Conservation (phyloP, 441 rosid genomes). For the Theobroma grandiflorum region DNA sequence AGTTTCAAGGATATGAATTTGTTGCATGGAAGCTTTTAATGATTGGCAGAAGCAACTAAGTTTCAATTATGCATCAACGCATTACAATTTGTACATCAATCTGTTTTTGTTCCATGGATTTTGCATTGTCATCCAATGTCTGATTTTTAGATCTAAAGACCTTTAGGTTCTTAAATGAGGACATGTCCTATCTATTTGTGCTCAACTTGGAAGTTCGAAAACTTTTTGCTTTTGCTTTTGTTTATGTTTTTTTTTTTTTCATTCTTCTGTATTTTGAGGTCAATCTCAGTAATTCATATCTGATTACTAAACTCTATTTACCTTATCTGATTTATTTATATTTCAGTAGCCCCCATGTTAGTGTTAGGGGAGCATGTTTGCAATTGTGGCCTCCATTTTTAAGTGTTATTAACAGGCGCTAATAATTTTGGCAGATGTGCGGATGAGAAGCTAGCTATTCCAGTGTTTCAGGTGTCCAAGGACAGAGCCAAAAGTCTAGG, state of each 20-base stretch:
- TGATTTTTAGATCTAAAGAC: background rate
- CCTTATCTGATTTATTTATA: background rate
- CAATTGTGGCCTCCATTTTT: background rate
- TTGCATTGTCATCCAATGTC: background rate
- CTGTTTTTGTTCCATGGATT: background rate
- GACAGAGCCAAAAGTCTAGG: slow-evolving; percentile 70
- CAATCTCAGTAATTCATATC: background rate
- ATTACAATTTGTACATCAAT: background rate
- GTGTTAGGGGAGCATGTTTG: background rate
- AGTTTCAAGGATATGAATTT: background rate
- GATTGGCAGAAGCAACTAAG: background rate
- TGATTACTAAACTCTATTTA: background rate
- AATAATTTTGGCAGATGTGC: slow-evolving; percentile 50
- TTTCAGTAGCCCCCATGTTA: background rate
- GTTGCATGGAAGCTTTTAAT: background rate
- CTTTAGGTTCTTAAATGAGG: background rate
- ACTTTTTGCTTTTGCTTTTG: too few relatives aligned
- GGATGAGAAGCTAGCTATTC: slow-evolving; percentile 44
- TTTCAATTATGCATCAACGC: background rate
- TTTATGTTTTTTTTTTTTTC: too few relatives aligned
- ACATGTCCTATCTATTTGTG: background rate
- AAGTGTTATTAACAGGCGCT: background rate
- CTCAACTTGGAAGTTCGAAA: background rate
- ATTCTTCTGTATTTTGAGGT: background rate
- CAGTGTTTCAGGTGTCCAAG: slow-evolving; percentile 59